Evolutionary conservation across 1,284 basidiomycete species (phyloP), one percentile per base, ranked within the genome.

Genomic region (Apiotrichum porosum): DNA sequence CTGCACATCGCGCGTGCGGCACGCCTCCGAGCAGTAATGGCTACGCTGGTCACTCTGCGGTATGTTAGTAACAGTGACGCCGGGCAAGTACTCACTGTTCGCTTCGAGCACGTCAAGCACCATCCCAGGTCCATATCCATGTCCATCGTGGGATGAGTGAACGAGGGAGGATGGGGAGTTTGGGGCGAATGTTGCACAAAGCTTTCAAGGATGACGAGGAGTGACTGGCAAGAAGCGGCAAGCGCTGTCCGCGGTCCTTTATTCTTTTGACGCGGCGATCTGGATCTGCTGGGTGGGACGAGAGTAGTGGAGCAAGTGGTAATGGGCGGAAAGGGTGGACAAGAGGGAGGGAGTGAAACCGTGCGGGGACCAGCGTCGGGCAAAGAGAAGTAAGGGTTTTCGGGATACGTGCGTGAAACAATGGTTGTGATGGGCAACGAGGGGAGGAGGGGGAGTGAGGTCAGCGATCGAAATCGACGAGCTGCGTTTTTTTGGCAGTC

Each of bases 21-120:
- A 71, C 10, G 38, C 48, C 9, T 66, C 61, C 15, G 65, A 67
- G 59, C 68, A 71, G 57, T 71, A 71, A 3, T 61, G 58, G 32
- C 43, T 63, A 23, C 57, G 45, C 44, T 56, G 45, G 51, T 68
- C 60, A 45, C 57, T 49, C 71, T 73, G 49, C 0, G 19, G n/a
- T 37, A 12, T 9, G 49, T 45, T 35, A 47, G 42, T 24, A 3
- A 13, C 36, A 10, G 26, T 15, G 14, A 42, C 13, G 9, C 17
- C 30, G 24, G 14, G 19, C 10, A 31, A 18, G 8, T 4, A 63
- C 68, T 56, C 42, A 70, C 68, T 12, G 64, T 66, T 23, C 60
- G 56, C 54, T 62, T 68, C 15, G 66, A 62, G 45, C 56, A 54
- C 9, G 49, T 35, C 36, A 58, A 39, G 35, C 56, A 58, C 56